These are phyloP conservation scores for Torulaspora microellipsoides DNA, from an alignment of 805 yeast genomes.

Conservation along the genomic window DNA sequence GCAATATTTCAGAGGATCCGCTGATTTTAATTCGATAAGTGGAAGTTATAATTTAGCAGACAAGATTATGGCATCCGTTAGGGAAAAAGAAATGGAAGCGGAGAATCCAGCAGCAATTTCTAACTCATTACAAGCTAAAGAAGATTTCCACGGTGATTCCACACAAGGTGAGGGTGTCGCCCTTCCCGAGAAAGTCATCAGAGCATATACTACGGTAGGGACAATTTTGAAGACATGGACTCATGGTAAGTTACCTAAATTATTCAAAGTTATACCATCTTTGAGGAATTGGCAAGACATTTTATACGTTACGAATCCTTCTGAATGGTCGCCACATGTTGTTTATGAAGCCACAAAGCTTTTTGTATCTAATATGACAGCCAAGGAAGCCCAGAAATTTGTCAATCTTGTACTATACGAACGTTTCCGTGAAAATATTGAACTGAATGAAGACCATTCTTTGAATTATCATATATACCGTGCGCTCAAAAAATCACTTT, in stretches of 20 bases:
- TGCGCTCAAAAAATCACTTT: conserved; percentile 84
- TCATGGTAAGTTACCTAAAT: conserved; percentile 94
- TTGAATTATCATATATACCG: conserved; percentile 91
- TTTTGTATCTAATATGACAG: conserved; percentile 83
- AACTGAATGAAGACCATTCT: conserved; percentile 67
- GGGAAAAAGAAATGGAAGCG: conserved; percentile 55
- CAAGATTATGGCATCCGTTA: conserved; percentile 84
- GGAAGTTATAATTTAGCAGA: conserved; percentile 77
- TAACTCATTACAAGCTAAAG: conserved; percentile 26
- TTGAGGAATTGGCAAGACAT: conserved; percentile 95
- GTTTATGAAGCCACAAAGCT: conserved; percentile 91
- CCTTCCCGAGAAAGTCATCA: conserved; percentile 93
- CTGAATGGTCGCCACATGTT: conserved; percentile 91
- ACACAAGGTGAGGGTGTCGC: conserved; percentile 68
- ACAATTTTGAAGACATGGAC: conserved; percentile 81
- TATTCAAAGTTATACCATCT: conserved; percentile 91
- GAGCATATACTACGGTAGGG: conserved; percentile 90
- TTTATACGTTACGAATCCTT: conserved; percentile 87
- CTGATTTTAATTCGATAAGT: conserved; percentile 34
- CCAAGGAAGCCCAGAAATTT: conserved; percentile 84
- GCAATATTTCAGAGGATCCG: conserved; percentile 53
- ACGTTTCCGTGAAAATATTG: conserved; percentile 66
- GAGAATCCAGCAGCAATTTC: conserved; percentile 16
- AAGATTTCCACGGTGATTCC: conserved; percentile 31
- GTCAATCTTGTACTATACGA: conserved; percentile 64